Evolutionary conservation across 768 basidiomycete species (phyloP).

Genomic region (Termitomyces sp.): DNA sequence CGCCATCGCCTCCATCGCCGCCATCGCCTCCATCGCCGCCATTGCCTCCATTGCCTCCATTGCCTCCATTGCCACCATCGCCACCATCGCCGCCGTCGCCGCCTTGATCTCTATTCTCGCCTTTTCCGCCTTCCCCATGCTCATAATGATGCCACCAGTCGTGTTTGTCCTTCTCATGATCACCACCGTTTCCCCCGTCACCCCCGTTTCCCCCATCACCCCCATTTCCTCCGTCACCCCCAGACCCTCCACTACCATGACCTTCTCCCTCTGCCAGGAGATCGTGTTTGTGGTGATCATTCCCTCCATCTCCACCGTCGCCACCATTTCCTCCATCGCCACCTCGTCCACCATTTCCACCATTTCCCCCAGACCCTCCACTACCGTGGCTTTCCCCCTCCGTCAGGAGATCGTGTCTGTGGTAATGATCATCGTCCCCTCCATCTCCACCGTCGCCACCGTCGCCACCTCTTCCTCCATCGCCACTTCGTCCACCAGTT

Average conservation of each 20-base stretch:
- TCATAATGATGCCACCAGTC: not conserved
- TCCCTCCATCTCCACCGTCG: no score
- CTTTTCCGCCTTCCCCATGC: not conserved
- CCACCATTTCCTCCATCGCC: no score
- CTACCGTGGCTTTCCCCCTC: no score
- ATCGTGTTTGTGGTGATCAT: no score
- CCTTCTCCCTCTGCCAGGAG: no score
- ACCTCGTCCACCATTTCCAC: no score
- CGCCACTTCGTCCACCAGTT: not conserved
- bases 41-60: not conserved
- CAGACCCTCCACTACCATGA: no score
- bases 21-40: not conserved
- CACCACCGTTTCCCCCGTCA: not conserved
- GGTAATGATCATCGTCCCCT: not conserved
- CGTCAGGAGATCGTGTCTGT: no score
- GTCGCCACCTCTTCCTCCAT: not conserved
- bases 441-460: not conserved
- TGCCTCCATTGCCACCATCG: not conserved
- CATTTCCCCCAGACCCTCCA: no score
- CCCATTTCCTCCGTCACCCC: not conserved
- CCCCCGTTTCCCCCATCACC: not conserved
- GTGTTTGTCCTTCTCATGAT: not conserved
- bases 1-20: not conserved
- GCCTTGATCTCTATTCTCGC: not conserved
- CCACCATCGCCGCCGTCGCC: not conserved